Conservation (phyloP, 805 yeast genomes). For the Kurtzmaniella fragi region DNA sequence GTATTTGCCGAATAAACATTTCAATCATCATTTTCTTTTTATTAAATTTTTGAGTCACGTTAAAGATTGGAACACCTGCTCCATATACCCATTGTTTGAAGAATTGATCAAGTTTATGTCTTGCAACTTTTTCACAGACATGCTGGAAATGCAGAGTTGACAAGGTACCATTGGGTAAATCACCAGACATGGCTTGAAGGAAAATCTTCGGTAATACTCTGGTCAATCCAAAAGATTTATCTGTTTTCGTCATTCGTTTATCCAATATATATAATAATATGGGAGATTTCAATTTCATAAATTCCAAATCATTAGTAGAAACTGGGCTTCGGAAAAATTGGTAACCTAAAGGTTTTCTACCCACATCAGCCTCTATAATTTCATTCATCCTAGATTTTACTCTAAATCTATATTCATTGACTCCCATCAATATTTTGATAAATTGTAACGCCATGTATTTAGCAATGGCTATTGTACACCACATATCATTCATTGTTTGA, state of each 20-base stretch:
- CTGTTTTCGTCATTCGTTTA: slow-evolving; percentile 92
- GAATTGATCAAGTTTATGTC: slow-evolving; percentile 73
- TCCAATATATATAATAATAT: slow-evolving; percentile 80
- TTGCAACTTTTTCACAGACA: slow-evolving; percentile 92
- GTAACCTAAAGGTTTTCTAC: slow-evolving; percentile 66
- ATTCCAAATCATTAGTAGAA: slow-evolving; percentile 53
- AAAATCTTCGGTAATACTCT: slow-evolving; percentile 89
- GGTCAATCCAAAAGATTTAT: slow-evolving; percentile 85
- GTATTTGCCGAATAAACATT: slow-evolving; percentile 90
- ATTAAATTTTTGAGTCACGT: slow-evolving; percentile 88
- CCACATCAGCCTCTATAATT: slow-evolving; percentile 70
- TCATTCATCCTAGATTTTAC: slow-evolving; percentile 60
- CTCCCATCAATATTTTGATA: slow-evolving; percentile 68
- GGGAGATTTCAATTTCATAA: slow-evolving; percentile 78
- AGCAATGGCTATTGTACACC: slow-evolving; percentile 87
- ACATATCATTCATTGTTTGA: slow-evolving; percentile 66
- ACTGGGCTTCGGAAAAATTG: slow-evolving; percentile 68
- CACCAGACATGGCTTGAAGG: slow-evolving; percentile 94
- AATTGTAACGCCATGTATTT: slow-evolving; percentile 77
- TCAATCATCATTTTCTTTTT: slow-evolving; percentile 91
- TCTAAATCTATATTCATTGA: slow-evolving; percentile 72
- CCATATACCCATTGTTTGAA: slow-evolving; percentile 93
- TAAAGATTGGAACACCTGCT: slow-evolving; percentile 81
- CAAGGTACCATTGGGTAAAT: slow-evolving; percentile 68
- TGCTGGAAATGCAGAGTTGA: slow-evolving; percentile 84